A percentile compares a stretch with the other conserved stretches of the same genome.
Conservation (phyloP, 2,329 filamentous ascomycete species). For the Fusarium siculi region DNA sequence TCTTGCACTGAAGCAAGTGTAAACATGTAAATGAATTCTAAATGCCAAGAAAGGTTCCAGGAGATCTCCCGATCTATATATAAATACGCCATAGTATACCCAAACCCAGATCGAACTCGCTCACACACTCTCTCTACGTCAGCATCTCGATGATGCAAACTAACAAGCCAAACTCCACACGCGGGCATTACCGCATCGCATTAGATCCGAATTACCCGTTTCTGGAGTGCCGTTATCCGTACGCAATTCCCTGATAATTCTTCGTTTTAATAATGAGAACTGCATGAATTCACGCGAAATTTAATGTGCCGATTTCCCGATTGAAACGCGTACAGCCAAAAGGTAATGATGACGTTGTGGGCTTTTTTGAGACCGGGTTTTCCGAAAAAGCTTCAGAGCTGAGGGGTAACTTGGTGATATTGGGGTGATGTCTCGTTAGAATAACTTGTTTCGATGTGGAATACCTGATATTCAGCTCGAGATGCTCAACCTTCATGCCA, state of each 20-base stretch:
- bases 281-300: background rate
- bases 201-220: conserved; percentile 23
- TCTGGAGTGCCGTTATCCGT: conserved; percentile 19
- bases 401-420: conserved; percentile 2
- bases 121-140: conserved; percentile 13
- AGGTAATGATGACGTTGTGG: conserved; percentile 33
- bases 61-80: background rate
- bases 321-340: background rate
- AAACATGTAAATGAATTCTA: background rate
- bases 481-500: background rate
- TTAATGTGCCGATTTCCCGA: conserved; percentile 32
- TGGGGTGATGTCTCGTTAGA: background rate
- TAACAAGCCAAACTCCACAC: conserved; percentile 11
- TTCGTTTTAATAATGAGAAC: background rate
- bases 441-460: background rate
- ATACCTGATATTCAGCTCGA: background rate
- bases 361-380: conserved; percentile 2
- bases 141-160: conserved; percentile 41
- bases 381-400: background rate
- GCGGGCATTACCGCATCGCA: background rate
- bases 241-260: conserved; percentile 9
- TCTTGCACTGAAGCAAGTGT: background rate
- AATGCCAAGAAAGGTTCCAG: background rate
- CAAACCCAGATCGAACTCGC: background rate
- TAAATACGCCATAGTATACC: background rate